Percentiles rank a stretch among this genome's conserved stretches.
phyloP scores from a whole-genome alignment of 257 asterid genomes.

The Penstemon eatonii region DNA sequence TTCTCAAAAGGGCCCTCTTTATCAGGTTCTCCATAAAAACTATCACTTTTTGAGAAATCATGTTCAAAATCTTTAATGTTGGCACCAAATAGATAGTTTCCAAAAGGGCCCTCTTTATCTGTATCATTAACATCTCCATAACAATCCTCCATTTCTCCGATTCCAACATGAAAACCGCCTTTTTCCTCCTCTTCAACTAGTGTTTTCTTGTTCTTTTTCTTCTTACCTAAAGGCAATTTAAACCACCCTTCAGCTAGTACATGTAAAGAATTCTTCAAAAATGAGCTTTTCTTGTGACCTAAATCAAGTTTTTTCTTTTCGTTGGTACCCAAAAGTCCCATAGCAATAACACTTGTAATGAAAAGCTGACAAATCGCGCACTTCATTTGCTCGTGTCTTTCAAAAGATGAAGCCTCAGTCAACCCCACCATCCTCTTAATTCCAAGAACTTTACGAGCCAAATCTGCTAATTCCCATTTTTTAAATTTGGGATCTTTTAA shows the following conservation, averaged over 20 bases:
- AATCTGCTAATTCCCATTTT: slow-evolving; percentile 53
- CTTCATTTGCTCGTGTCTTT: slow-evolving; percentile 74
- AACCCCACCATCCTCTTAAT: slow-evolving; percentile 74
- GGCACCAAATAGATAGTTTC: slow-evolving; percentile 12
- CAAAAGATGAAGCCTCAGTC: slow-evolving; percentile 66
- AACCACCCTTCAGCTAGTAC: slow-evolving; percentile 17
- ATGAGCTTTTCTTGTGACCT: slow-evolving; percentile 33
- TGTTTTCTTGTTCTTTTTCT: too few species aligned
- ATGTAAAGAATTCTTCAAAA: slow-evolving; percentile 44
- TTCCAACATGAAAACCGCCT: too few species aligned
- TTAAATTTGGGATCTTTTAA: slow-evolving; percentile 56
- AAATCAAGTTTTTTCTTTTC: slow-evolving; percentile 26
- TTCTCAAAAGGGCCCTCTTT: neutral
- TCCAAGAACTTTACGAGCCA: slow-evolving; percentile 68
- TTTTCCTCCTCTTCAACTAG: too few species aligned
- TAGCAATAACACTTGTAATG: slow-evolving; percentile 59
- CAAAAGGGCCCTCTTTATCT: too few species aligned
- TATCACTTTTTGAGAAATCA: too few species aligned
- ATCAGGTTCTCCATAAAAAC: neutral
- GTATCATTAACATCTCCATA: too few species aligned
- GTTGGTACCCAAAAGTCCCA: slow-evolving; percentile 44
- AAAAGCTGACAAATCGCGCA: slow-evolving; percentile 78
- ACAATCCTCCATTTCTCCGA: too few species aligned
- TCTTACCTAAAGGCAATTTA: too few species aligned
- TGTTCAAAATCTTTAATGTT: neutral